Evolutionary conservation across 345 rosid species (phyloP).

Genomic region (Ceriops tagal): DNA sequence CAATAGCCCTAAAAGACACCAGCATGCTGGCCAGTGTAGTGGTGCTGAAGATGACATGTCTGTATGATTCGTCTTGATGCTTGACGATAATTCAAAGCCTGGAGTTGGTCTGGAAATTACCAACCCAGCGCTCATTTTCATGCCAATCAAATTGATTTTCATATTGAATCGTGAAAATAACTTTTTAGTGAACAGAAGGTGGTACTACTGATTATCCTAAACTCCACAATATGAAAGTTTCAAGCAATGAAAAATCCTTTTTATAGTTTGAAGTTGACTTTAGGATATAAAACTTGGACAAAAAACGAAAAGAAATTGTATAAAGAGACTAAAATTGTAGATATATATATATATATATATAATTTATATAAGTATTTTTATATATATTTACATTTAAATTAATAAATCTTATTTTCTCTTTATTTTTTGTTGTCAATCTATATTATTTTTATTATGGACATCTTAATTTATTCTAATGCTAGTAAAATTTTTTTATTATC

Average conservation of each 20-base stretch:
- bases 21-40: conserved; percentile 49
- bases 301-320: not conserved
- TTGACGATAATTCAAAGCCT: not conserved
- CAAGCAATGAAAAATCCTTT: too few relatives aligned
- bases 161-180: too few relatives aligned
- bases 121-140: not conserved
- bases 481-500: too few relatives aligned
- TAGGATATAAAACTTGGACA: conserved; percentile 2
- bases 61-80: conserved; percentile 38
- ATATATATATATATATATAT: too few relatives aligned
- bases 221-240: too few relatives aligned
- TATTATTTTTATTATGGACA: too few relatives aligned
- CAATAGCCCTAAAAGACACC: conserved; percentile 43
- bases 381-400: not conserved
- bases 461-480: too few relatives aligned
- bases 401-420: not conserved
- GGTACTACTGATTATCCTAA: too few relatives aligned
- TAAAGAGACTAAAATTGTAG: too few relatives aligned
- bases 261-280: conserved; percentile 3
- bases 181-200: too few relatives aligned
- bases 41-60: conserved; percentile 73
- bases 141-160: not conserved
- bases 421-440: too few relatives aligned
- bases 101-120: not conserved
- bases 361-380: too few relatives aligned